Percentiles rank a stretch among this genome's conserved stretches.
Conservation (phyloP, 176 grass and related monocot species). For the Ampelocalamus luodianensis region DNA sequence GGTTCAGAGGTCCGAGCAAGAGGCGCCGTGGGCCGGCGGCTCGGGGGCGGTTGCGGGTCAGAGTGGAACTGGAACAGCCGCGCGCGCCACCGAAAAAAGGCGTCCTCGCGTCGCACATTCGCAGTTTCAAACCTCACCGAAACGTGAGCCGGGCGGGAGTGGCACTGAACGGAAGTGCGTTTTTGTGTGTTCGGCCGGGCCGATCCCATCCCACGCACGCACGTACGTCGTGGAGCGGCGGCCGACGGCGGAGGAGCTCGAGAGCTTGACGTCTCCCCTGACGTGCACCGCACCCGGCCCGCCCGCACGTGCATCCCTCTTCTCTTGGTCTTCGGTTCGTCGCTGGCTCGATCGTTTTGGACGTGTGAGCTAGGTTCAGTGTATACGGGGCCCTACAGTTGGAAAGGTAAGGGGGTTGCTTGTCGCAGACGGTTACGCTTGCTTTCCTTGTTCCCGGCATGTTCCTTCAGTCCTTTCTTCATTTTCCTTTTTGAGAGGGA, state of each 20-base stretch:
- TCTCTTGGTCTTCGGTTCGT: not conserved
- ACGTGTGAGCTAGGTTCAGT: not conserved
- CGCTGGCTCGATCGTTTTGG: not conserved
- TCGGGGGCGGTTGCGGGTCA: not conserved
- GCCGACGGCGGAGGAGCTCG: too few species aligned
- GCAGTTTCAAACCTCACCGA: not conserved
- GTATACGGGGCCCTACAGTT: not conserved
- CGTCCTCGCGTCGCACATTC: not conserved
- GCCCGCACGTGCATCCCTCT: not conserved
- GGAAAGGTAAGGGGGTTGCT: not conserved
- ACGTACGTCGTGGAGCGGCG: not conserved
- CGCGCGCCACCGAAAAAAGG: too few species aligned
- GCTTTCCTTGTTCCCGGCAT: not conserved
- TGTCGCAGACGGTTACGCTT: not conserved
- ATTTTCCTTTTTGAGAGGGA: too few species aligned
- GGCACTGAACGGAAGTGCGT: not conserved
- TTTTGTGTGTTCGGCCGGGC: not conserved
- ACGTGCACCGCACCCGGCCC: not conserved
- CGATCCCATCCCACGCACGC: not conserved
- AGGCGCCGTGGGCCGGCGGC: not conserved
- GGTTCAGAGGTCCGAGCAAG: not conserved
- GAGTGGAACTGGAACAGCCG: not conserved
- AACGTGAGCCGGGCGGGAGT: not conserved
- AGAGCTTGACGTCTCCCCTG: not conserved
- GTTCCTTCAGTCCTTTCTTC: not conserved